These are phyloP conservation scores for Ricinus communis DNA, from an alignment of 345 rosid species.

Conservation along the genomic window DNA sequence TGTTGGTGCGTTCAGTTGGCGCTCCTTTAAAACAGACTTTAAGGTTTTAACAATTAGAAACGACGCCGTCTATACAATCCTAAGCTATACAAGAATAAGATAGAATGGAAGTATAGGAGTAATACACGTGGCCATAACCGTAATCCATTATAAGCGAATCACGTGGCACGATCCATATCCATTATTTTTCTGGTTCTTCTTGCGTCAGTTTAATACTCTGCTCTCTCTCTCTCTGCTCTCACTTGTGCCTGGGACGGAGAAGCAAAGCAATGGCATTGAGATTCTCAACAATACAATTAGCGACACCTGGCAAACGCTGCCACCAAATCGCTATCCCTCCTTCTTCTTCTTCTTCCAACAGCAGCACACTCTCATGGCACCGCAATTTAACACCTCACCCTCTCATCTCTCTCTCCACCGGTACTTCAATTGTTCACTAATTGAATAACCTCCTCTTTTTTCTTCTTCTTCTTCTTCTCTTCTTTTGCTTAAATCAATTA, in stretches of 20 bases:
- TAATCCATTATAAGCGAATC: neutral
- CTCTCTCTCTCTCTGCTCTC: neutral
- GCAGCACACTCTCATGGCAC: constrained; percentile 40
- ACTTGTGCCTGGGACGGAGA: too few species aligned
- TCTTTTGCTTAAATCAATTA: too few species aligned
- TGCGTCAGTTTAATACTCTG: neutral
- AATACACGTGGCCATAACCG: neutral
- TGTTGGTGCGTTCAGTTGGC: too few species aligned
- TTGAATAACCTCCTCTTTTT: too few species aligned
- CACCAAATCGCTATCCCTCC: too few species aligned
- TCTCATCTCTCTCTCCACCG: constrained; percentile 25
- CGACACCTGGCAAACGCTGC: constrained; percentile 37
- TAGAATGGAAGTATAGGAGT: too few species aligned
- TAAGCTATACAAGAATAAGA: too few species aligned
- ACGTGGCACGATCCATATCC: constrained; percentile 12
- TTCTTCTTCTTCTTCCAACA: neutral
- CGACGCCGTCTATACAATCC: too few species aligned
- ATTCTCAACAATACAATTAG: constrained; percentile 55
- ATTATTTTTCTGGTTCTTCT: neutral
- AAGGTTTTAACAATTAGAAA: too few species aligned
- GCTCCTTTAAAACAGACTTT: too few species aligned
- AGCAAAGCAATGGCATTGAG: constrained; percentile 46
- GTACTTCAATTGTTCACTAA: too few species aligned
- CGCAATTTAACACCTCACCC: constrained; percentile 38
- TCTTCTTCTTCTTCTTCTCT: too few species aligned